phyloP scores from a whole-genome alignment of 2,329 filamentous ascomycete species.

The Penicillium sp. region DNA sequence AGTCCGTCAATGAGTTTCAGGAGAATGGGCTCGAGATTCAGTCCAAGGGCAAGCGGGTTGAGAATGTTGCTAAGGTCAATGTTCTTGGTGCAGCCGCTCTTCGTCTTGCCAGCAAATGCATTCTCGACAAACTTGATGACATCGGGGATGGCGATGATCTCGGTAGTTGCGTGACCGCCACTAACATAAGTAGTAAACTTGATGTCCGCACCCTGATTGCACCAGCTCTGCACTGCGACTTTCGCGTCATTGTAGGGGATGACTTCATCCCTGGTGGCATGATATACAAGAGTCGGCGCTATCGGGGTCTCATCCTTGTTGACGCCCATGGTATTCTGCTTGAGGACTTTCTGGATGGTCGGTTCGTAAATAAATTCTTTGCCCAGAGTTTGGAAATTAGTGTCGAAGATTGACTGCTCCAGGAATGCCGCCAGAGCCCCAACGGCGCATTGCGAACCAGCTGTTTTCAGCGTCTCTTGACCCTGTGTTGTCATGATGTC shows the following conservation, averaged over 20 bases:
- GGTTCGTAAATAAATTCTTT: constrained; percentile 14
- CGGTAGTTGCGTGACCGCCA: constrained; percentile 28
- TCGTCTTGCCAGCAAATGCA: constrained; percentile 26
- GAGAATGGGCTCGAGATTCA: constrained; percentile 24
- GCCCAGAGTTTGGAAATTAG: constrained; percentile 24
- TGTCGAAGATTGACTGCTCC: constrained; percentile 23
- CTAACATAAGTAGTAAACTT: constrained; percentile 26
- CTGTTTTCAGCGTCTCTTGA: constrained; percentile 14
- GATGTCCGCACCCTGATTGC: constrained; percentile 21
- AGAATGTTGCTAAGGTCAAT: constrained; percentile 22
- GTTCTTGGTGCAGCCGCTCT: constrained; percentile 20
- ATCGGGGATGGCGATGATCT: constrained; percentile 22
- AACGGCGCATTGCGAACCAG: constrained; percentile 19
- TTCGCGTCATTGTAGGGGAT: constrained; percentile 25
- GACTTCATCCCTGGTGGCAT: constrained; percentile 27
- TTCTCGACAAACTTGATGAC: constrained; percentile 23
- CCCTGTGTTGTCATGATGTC: constrained; percentile 21
- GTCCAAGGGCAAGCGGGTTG: constrained; percentile 25
- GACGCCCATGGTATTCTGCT: constrained; percentile 21
- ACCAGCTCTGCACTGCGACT: constrained; percentile 25
- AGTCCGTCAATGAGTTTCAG: constrained; percentile 22
- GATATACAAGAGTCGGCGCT: constrained; percentile 29
- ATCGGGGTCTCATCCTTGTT: constrained; percentile 24
- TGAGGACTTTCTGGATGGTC: constrained; percentile 13
- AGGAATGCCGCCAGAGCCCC: constrained; percentile 18